phyloP scores from a whole-genome alignment of 2,329 filamentous ascomycete genomes.

The Talaromyces funiculosus region DNA sequence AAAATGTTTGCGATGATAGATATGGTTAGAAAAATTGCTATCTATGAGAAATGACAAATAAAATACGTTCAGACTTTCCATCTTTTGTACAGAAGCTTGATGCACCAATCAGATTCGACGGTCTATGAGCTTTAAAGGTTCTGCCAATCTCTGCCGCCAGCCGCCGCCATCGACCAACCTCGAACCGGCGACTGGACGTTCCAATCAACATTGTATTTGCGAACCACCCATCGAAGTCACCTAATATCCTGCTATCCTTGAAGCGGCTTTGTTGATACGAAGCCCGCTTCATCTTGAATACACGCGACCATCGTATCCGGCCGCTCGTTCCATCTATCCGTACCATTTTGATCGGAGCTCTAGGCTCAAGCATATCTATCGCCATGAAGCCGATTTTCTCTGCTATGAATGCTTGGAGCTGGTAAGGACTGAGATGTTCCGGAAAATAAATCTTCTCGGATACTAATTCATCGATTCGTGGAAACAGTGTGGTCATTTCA shows the following conservation, averaged over 20 bases:
- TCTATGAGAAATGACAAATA: not conserved
- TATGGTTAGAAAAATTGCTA: not conserved
- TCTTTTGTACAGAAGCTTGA: not conserved
- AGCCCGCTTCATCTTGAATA: not conserved
- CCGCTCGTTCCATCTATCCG: not conserved
- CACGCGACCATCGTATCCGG: not conserved
- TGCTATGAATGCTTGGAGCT: constrained; percentile 35
- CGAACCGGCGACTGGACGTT: not conserved
- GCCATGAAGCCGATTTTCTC: constrained; percentile 18
- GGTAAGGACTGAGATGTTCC: not conserved
- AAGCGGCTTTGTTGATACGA: not conserved
- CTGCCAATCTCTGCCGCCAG: constrained; percentile 8
- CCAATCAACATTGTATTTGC: not conserved
- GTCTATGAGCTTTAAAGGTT: not conserved
- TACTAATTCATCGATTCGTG: not conserved
- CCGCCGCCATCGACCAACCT: constrained; percentile 3
- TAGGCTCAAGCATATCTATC: not conserved
- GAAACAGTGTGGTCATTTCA: constrained; percentile 62
- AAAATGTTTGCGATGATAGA: not conserved
- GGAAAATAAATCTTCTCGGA: not conserved
- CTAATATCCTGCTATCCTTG: not conserved
- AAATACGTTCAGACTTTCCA: not conserved
- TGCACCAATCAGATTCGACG: not conserved
- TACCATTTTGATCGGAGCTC: not conserved
- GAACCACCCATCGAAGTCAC: not conserved